Conservation (phyloP, 768 basidiomycete genomes). For the Boletus sp. region DNA sequence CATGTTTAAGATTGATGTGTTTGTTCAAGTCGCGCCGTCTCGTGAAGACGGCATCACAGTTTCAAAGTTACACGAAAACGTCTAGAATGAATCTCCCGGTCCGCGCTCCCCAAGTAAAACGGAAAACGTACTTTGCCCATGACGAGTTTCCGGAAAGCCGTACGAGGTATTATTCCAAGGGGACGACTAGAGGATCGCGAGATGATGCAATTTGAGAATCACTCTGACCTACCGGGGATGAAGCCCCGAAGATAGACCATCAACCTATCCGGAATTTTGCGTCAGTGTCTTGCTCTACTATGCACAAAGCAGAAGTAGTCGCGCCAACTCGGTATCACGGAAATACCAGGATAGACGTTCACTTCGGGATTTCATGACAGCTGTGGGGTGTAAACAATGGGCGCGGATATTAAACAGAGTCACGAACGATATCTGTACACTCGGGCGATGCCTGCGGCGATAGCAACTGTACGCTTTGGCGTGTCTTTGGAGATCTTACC, state of each 20-base stretch:
- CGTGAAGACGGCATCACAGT: neutral
- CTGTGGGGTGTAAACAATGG: neutral
- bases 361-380: neutral
- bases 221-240: neutral
- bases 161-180: neutral
- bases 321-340: neutral
- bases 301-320: neutral
- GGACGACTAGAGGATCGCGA: neutral
- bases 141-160: neutral
- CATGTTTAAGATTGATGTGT: neutral
- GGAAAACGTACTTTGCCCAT: conserved; percentile 6
- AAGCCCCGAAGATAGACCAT: neutral
- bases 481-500: neutral
- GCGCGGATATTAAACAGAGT: neutral
- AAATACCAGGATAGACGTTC: neutral
- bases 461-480: neutral
- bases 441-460: neutral
- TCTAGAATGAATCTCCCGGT: neutral
- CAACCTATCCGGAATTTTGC: neutral
- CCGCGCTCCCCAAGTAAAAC: neutral
- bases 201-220: neutral
- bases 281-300: neutral
- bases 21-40: neutral
- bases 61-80: neutral
- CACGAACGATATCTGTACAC: neutral